Base-by-base conservation (phyloP, 805 yeast genomes). In the Kodamaea hsintzibuensis region DNA sequence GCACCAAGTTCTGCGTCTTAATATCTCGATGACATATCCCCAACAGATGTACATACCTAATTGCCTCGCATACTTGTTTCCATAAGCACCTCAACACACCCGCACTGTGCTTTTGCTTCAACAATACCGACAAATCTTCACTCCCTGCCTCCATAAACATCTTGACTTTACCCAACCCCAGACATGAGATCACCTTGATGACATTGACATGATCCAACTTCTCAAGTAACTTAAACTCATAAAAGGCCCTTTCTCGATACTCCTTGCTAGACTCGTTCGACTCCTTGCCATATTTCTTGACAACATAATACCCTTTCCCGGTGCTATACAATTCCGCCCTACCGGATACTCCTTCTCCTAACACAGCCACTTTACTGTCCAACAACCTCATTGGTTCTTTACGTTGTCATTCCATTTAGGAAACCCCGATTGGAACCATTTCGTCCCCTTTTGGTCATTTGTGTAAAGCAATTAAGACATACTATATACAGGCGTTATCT, bases 1-100 rank as follows among this genome's bases (percentile, higher is more conserved):
- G 48, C 35, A 80, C 71, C 47, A 81, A 58, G 56, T 82, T 82
- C 25, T 73, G 80, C 19, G 77, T 66, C 62, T 82, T 82, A 50
- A 82, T 60, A 64, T 82, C 86, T 42, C 85, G 67, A 60, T 82
- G 85, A 55, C 79, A 74, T 13, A 79, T 57, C 19, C 65, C 63
- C 1, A 51, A 47, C 8, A 25, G 35, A 55, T 82, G 85, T 42
- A 82, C 55, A 59, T 71, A 74, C 1, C 45, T 14, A 3, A 82
- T 59, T 0, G 76, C 83, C 2, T 42, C 30, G 14, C 73, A 61
- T 2, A 79, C 52, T 60, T 82, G 85, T 51, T 68, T 70, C 74
- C 78, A 77, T 42, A 70, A 63, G 50, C 76, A 66, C 16, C 69
- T 49, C 37, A 63, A 51, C 25, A 63, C 68, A 1, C 33, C 49